Base-by-base conservation (phyloP, 2,329 filamentous ascomycete species). In the Pseudogymnoascus sp. region DNA sequence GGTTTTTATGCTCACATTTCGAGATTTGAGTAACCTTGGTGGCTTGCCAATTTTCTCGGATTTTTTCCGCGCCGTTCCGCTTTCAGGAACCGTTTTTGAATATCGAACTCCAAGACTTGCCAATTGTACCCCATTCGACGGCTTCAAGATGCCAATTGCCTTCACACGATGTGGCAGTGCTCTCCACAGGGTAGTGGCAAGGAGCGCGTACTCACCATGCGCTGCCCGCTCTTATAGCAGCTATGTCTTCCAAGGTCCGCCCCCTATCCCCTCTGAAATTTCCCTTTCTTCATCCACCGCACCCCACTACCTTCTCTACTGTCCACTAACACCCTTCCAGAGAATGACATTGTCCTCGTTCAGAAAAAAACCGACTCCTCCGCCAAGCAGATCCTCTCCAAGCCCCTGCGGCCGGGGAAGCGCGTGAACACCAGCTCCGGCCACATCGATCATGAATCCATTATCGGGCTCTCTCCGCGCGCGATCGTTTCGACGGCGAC, bases 371-470 rank as follows among this genome's bases (percentile, higher is more conserved):
- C 61, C 18, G 64, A 64, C 40, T 29, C 54, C 37, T 42, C 36
- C 5, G 57, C 65, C 8, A 16, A 61, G 1, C 64, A 73, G 3
- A 69, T 74, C 16, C 72, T 82, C 42, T 76, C 76, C 0, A 75
- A 75, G 62, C 77, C 77, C 21, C 72, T 82, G 37, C 73, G 69
- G 36, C 69, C 68, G 57, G 74, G 75, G 23, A 72, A 73, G 8
- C 74, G 71, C 65, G 75, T 73, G 59, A 70, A 75, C 26, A 23
- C 45, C 64, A 62, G 69, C 72, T 36, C 72, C 10, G 77, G 76
- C 11, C 62, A 68, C 37, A 68, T 83, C 31, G 66, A 72, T 4
- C 77, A 81, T 66, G 74, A 78, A 14, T 63, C 69, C 31, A 69
- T 75, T 21, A 73, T 75, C 63, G 72, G 72, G 5, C 63, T 54